Base-by-base conservation (phyloP, 2,329 filamentous ascomycete species). In the Penicillium sclerotigenum region DNA sequence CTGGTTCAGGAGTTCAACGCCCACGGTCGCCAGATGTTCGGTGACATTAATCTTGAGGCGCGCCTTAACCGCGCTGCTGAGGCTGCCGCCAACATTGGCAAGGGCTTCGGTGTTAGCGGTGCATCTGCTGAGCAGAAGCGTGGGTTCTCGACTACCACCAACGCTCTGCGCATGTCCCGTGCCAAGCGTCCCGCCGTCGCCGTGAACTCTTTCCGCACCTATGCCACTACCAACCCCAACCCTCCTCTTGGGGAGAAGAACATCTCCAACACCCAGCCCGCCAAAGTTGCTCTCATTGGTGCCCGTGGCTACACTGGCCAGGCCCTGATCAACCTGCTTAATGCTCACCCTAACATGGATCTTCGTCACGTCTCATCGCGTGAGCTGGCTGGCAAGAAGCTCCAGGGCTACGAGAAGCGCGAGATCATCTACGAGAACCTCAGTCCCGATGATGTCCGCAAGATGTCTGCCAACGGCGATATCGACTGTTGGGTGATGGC, bases 401-500 rank as follows among this genome's bases (percentile, higher is more conserved):
- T 97, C 20, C 80, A 93, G 74, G 92, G 91, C 29, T 99, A 99
- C 74, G 86, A 85, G 68, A 97, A 97, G 83, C 86, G 89, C 61
- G 86, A 95, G 59, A 90, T 99, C 64, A 90, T 86, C 60, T 99
- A 99, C 75, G 91, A 96, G 75, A 96, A 91, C 73, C 80, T 97
- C 42, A 87, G 84, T 54, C 84, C 91, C 7, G 93, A 97, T 63
- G 93, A 97, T 64, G 87, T 96, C 13, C 85, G 86, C 60, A 83
- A 86, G 56, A 90, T 97, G 84, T 90, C 94, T 60, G 87, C 89
- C 71, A 85, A 87, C 31, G 89, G 89, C 49, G 85, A 92, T 68
- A 87, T 97, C 47, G 93, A 97, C 78, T 94, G 90, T 77, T 97
- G 92, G 92, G 90, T 97, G 42, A 94, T 97, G 90, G 94, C 94